Conservation (phyloP, 306 rosid genomes). For the Casuarina cunninghamiana region DNA sequence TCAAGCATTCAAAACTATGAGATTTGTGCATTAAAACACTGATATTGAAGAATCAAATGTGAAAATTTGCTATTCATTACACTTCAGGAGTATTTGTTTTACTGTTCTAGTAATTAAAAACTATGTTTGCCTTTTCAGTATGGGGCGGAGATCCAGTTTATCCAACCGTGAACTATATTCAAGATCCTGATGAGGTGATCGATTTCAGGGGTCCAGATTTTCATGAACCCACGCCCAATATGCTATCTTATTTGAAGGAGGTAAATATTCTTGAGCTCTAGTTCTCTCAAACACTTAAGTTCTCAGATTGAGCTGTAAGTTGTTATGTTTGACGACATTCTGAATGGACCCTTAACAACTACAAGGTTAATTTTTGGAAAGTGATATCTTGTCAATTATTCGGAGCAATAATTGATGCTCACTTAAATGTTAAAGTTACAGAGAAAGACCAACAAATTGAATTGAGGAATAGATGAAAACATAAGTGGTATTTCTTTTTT, state of each 20-base stretch:
- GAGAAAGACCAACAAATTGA: neutral
- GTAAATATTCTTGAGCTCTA: constrained; percentile 36
- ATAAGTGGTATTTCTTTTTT: constrained; percentile 1
- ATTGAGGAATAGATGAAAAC: constrained; percentile 2
- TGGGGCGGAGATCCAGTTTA: constrained; percentile 99
- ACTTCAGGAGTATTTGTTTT: neutral
- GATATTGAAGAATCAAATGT: neutral
- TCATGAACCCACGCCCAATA: constrained; percentile 92
- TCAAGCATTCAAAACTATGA: neutral
- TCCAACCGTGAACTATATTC: constrained; percentile 93
- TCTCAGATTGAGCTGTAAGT: neutral
- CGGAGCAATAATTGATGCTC: neutral
- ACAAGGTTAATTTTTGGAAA: neutral
- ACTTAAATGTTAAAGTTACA: neutral
- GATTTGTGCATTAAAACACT: constrained; percentile 1
- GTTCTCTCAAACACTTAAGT: constrained; percentile 1
- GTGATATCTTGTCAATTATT: neutral
- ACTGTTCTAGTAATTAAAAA: constrained; percentile 19
- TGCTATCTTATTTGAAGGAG: constrained; percentile 77
- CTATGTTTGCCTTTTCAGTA: constrained; percentile 57
- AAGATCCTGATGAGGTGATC: constrained; percentile 81
- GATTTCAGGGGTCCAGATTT: constrained; percentile 92
- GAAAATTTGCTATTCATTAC: neutral
- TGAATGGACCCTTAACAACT: neutral
- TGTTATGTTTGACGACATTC: neutral